Conservation (phyloP, 768 basidiomycete species). For the Crassisporium funariophilum region DNA sequence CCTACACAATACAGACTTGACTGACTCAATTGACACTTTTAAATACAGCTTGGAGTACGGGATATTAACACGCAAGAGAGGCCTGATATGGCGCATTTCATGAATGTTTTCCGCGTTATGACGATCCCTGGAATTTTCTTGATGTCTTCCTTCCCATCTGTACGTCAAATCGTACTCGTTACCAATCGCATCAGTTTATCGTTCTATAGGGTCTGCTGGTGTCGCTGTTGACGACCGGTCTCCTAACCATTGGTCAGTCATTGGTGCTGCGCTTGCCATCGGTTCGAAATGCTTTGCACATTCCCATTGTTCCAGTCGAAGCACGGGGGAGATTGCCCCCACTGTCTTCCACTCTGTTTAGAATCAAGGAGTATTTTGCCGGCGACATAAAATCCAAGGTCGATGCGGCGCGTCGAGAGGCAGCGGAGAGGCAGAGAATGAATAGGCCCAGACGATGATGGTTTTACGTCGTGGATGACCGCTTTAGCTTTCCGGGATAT, state of each 20-base stretch:
- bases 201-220: slow-evolving; percentile 41
- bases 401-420: slow-evolving; percentile 10
- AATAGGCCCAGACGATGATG: slow-evolving; percentile 1
- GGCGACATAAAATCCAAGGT: slow-evolving; percentile 6
- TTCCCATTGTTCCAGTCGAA: slow-evolving; percentile 36
- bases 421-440: slow-evolving; percentile 7
- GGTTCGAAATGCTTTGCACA: slow-evolving; percentile 40
- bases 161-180: slow-evolving; percentile 37
- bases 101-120: slow-evolving; percentile 67
- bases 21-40: slow-evolving; percentile 3
- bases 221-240: slow-evolving; percentile 41
- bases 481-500: neutral
- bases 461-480: neutral
- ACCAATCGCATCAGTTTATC: slow-evolving; percentile 1
- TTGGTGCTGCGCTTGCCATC: slow-evolving; percentile 43
- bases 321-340: slow-evolving; percentile 34
- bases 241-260: slow-evolving; percentile 53
- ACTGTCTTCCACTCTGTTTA: slow-evolving; percentile 1
- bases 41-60: slow-evolving; percentile 46
- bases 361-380: neutral
- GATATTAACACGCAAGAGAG: slow-evolving; percentile 53
- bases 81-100: slow-evolving; percentile 63
- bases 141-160: slow-evolving; percentile 63
- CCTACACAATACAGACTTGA: slow-evolving; percentile 5
- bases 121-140: slow-evolving; percentile 49